phyloP scores from a whole-genome alignment of 2,329 filamentous ascomycete genomes.

The Phialophora chinensis region DNA sequence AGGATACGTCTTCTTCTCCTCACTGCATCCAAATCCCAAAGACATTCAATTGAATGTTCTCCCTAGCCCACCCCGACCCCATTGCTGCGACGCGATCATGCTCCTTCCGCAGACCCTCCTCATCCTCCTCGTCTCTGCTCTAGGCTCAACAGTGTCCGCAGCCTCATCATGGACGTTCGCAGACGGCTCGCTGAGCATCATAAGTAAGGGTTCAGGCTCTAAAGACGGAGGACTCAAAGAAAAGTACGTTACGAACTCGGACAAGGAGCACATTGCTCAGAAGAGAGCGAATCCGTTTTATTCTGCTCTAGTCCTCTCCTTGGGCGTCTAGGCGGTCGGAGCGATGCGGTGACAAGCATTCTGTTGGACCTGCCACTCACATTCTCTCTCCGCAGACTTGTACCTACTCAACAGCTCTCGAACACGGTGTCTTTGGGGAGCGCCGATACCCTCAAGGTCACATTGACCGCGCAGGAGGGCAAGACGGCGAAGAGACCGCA shows the following conservation, averaged over 20 bases:
- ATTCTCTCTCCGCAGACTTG: slow-evolving; percentile 57
- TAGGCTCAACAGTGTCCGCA: slow-evolving; percentile 45
- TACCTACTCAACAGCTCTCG: slow-evolving; percentile 64
- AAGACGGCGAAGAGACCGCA: slow-evolving; percentile 83
- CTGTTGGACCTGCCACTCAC: background rate
- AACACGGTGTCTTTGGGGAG: slow-evolving; percentile 69
- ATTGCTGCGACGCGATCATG: slow-evolving; percentile 19
- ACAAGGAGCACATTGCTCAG: background rate
- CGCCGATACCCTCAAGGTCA: slow-evolving; percentile 78
- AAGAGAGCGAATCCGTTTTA: background rate
- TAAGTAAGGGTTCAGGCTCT: slow-evolving; percentile 62
- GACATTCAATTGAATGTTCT: background rate
- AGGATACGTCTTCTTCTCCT: slow-evolving; percentile 18
- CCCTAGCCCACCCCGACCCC: background rate
- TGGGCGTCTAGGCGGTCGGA: background rate
- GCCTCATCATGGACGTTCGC: slow-evolving; percentile 66
- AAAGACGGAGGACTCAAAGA: slow-evolving; percentile 61
- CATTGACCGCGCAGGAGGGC: slow-evolving; percentile 79
- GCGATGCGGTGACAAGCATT: background rate
- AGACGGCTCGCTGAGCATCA: slow-evolving; percentile 67
- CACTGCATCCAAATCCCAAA: background rate
- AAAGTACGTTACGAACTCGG: slow-evolving; percentile 50
- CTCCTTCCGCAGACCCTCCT: slow-evolving; percentile 29
- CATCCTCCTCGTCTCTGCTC: slow-evolving; percentile 27
- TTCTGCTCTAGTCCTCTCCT: background rate